phyloP scores from a whole-genome alignment of 495 filamentous ascomycete species.

The Penicillium steckii region DNA sequence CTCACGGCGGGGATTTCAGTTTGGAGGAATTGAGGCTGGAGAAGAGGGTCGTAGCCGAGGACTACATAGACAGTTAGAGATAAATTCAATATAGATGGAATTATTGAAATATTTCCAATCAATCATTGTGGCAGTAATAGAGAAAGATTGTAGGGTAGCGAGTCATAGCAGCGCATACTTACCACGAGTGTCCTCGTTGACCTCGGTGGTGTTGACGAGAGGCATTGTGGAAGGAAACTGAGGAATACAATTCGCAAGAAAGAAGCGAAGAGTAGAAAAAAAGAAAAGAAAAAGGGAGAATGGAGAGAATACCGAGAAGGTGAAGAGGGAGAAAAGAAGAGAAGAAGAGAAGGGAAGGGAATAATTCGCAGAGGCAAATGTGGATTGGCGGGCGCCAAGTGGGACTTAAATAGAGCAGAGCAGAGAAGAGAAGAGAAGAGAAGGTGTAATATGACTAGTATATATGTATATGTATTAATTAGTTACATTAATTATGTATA shows the following conservation, averaged over 20 bases:
- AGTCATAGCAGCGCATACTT: slow-evolving; percentile 13
- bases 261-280: background rate
- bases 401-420: background rate
- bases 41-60: slow-evolving; percentile 90
- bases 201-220: slow-evolving; percentile 46
- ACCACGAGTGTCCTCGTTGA: slow-evolving; percentile 56
- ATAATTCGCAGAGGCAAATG: background rate
- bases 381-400: background rate
- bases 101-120: no score
- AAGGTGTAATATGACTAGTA: background rate
- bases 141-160: background rate
- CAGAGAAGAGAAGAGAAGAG: no score
- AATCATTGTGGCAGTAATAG: background rate
- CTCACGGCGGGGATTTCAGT: slow-evolving; percentile 81
- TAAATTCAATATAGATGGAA: background rate
- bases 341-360: background rate
- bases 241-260: background rate
- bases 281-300: background rate
- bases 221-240: slow-evolving; percentile 38
- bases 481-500: background rate
- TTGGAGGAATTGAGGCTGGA: slow-evolving; percentile 84
- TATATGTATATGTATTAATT: background rate
- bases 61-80: slow-evolving; percentile 52
- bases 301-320: background rate
- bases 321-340: background rate